phyloP scores from a whole-genome alignment of 768 basidiomycete species.

The Russula earlei region DNA sequence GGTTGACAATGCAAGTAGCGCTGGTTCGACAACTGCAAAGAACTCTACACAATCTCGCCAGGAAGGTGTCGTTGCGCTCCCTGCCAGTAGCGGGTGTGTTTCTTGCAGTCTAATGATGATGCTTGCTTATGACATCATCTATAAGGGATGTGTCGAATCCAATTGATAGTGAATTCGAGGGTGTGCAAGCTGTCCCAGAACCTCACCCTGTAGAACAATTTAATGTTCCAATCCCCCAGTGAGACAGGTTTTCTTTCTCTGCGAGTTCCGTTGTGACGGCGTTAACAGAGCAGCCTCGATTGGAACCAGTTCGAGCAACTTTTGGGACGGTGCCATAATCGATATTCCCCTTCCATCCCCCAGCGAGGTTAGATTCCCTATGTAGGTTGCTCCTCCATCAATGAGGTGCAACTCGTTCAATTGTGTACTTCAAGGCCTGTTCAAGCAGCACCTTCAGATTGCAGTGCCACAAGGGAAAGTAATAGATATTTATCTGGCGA shows the following conservation, averaged over 20 bases:
- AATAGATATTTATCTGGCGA: background rate
- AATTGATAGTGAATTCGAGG: background rate
- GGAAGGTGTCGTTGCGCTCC: background rate
- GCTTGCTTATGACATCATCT: background rate
- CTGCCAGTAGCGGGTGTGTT: background rate
- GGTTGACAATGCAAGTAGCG: background rate
- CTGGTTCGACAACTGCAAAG: background rate
- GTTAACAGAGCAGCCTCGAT: background rate
- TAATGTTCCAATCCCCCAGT: constrained; percentile 2
- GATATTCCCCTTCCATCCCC: constrained; percentile 6
- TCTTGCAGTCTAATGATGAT: background rate
- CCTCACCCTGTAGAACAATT: background rate
- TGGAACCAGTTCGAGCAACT: background rate
- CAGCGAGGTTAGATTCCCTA: background rate
- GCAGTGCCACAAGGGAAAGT: background rate
- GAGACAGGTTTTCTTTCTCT: background rate
- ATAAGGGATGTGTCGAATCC: background rate
- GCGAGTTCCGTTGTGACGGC: background rate
- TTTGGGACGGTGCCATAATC: background rate
- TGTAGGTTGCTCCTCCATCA: background rate
- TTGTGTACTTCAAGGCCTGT: constrained; percentile 5
- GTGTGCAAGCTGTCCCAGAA: background rate
- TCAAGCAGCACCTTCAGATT: background rate
- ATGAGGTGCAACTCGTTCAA: background rate
- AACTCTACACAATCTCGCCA: background rate